phyloP scores from a whole-genome alignment of 2,329 filamentous ascomycete genomes.

The Dactylellina parvicollis region DNA sequence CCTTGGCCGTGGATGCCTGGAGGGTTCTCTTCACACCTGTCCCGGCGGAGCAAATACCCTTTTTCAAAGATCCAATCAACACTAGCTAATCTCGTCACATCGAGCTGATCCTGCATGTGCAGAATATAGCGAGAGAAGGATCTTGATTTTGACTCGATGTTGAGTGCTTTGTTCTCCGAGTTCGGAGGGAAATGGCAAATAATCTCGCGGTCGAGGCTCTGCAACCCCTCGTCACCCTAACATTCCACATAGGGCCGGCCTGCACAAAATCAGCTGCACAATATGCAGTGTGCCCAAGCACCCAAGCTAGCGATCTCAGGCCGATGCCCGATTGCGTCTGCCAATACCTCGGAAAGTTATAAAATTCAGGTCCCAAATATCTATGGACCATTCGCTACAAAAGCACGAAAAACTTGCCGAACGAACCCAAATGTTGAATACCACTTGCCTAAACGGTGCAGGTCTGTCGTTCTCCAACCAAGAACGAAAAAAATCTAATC shows the following conservation, averaged over 20 bases:
- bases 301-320: slow-evolving; percentile 7
- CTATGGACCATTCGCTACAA: neutral
- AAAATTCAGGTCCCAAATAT: slow-evolving; percentile 15
- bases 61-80: neutral
- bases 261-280: neutral
- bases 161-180: slow-evolving; percentile 24
- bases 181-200: slow-evolving; percentile 22
- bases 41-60: neutral
- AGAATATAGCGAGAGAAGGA: slow-evolving; percentile 21
- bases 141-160: neutral
- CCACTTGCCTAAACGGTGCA: slow-evolving; percentile 46
- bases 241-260: neutral
- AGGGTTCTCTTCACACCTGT: neutral
- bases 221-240: slow-evolving; percentile 3
- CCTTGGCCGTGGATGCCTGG: slow-evolving; percentile 53
- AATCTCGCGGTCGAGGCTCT: slow-evolving; percentile 9
- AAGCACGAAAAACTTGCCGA: slow-evolving; percentile 33
- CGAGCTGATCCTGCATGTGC: slow-evolving; percentile 14
- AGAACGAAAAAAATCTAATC: slow-evolving; percentile 50
- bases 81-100: slow-evolving; percentile 38
- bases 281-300: too few relatives aligned
- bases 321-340: slow-evolving; percentile 24
- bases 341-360: slow-evolving; percentile 36
- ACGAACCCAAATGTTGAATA: neutral
- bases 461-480: slow-evolving; percentile 24